phyloP scores from a whole-genome alignment of 2,329 filamentous ascomycete species.

The Calonectria naviculata region DNA sequence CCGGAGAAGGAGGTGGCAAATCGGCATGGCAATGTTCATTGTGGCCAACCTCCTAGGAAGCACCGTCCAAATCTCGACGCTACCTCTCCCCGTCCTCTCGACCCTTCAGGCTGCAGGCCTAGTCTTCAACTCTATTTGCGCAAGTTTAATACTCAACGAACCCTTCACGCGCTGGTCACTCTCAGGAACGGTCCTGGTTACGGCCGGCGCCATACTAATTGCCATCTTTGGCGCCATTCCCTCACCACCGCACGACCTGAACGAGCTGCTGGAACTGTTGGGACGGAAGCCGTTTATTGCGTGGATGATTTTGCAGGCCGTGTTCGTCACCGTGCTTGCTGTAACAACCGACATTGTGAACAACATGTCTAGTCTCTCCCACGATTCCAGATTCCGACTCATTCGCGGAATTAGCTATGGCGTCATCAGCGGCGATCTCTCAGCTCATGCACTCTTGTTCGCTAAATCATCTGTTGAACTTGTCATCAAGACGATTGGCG shows the following conservation, averaged over 20 bases:
- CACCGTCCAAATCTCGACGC: conserved; percentile 95
- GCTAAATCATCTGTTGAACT: conserved; percentile 98
- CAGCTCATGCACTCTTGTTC: conserved; percentile 90
- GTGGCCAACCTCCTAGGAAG: conserved; percentile 94
- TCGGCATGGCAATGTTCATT: conserved; percentile 98
- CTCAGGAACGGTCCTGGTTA: conserved; percentile 88
- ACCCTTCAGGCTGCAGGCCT: conserved; percentile 95
- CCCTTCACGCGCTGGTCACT: conserved; percentile 96
- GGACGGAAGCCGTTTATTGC: conserved; percentile 80
- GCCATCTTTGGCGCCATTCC: conserved; percentile 94
- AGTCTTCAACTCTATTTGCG: conserved; percentile 99
- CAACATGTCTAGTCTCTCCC: conserved; percentile 62
- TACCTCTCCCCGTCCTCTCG: conserved; percentile 93
- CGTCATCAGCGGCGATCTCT: conserved; percentile 90
- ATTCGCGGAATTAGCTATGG: conserved; percentile 89
- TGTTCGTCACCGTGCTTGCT: conserved; percentile 78
- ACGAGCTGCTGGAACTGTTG: conserved; percentile 83
- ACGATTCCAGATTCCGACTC: conserved; percentile 76
- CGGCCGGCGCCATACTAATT: conserved; percentile 88
- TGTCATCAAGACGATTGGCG: conserved; percentile 85
- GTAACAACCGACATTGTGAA: conserved; percentile 68
- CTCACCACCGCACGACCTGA: conserved; percentile 88
- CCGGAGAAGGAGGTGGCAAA: conserved; percentile 91
- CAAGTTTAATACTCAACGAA: conserved; percentile 90
- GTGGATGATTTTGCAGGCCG: conserved; percentile 86